Base-by-base conservation (phyloP, 495 filamentous ascomycete species). In the Antarctomyces pellizariae region DNA sequence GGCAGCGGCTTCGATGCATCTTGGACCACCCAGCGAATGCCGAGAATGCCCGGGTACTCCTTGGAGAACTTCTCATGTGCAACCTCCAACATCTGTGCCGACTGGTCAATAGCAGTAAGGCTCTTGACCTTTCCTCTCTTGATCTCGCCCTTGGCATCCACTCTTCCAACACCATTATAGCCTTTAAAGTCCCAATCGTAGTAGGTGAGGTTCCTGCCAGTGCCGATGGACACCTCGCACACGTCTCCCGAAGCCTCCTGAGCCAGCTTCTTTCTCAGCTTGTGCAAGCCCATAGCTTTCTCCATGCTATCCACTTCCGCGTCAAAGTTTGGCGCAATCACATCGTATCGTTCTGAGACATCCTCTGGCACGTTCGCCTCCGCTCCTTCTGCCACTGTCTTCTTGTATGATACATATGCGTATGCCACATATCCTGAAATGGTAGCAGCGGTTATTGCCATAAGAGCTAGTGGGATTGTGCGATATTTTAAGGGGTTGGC, bases 221-320 rank as follows among this genome's bases (percentile, higher is more conserved):
- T 90, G 12, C 86, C 89, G 21, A 75, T 75, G 26, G 75, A 75
- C 7, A 83, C 69, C 45, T 97, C 89, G 11, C 92, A 57, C 3
- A 93, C 82, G 46, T 93, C 54, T 1, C 89, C 86, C 9, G 54
- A 51, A 5, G 69, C 80, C 29, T 58, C 47, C 10, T 48, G 39
- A 3, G 65, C 59, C 3, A 93, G 54, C 26, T 58, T 49, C 18
- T 55, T 53, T 10, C 83, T 64, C 31, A 76, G 54, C 5, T 45
- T 36, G 6, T 53, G 57, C 38, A 86, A 50, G 13, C 77, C 65
- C 54, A 64, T 67, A 6, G 67, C 46, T 31, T 52, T 56, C 45
- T 90, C 79, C 7, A 62, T 66, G 29, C 60, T 39, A 36, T 68
- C 59, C 33, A 84, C 62, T 32, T 60, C 55, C 2, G 52, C 46